phyloP scores from a whole-genome alignment of 805 yeast species.

The Tetrapisispora fleetii region DNA sequence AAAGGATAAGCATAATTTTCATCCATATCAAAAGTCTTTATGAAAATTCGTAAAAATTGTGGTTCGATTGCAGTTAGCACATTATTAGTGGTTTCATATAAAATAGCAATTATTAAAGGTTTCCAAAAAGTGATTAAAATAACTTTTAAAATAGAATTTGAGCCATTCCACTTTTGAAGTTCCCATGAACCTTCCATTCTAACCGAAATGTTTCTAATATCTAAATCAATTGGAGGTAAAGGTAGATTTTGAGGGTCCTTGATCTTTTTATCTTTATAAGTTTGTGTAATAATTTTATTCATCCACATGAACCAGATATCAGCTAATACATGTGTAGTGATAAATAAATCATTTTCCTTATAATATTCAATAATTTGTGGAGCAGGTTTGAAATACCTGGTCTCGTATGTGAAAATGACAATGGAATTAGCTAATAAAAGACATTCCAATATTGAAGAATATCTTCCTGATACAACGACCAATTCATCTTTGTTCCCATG shows the following conservation, averaged over 20 bases:
- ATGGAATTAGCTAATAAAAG: constrained; percentile 26
- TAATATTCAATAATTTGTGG: constrained; percentile 30
- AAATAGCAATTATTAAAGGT: constrained; percentile 28
- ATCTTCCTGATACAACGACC: constrained; percentile 14
- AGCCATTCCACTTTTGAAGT: constrained; percentile 22
- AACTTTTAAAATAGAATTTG: constrained; percentile 29
- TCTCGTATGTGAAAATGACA: constrained; percentile 33
- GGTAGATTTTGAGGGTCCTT: constrained; percentile 35
- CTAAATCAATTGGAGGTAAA: constrained; percentile 31
- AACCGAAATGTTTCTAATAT: constrained; percentile 28
- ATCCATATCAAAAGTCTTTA: constrained; percentile 34
- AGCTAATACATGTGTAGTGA: constrained; percentile 26
- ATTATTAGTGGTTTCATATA: constrained; percentile 33
- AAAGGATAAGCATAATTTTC: constrained; percentile 33
- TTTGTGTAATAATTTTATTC: constrained; percentile 35
- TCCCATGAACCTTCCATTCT: constrained; percentile 30
- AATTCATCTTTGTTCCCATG: constrained; percentile 13
- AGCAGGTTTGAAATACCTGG: constrained; percentile 31
- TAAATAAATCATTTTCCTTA: constrained; percentile 24
- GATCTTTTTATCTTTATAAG: constrained; percentile 32
- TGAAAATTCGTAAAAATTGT: constrained; percentile 42
- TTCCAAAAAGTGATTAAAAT: constrained; percentile 32
- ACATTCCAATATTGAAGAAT: constrained; percentile 19
- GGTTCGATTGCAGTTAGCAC: constrained; percentile 41
- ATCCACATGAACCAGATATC: constrained; percentile 39